Base-by-base conservation (phyloP, 2,329 filamentous ascomycete species). In the Aureobasidium sp. region DNA sequence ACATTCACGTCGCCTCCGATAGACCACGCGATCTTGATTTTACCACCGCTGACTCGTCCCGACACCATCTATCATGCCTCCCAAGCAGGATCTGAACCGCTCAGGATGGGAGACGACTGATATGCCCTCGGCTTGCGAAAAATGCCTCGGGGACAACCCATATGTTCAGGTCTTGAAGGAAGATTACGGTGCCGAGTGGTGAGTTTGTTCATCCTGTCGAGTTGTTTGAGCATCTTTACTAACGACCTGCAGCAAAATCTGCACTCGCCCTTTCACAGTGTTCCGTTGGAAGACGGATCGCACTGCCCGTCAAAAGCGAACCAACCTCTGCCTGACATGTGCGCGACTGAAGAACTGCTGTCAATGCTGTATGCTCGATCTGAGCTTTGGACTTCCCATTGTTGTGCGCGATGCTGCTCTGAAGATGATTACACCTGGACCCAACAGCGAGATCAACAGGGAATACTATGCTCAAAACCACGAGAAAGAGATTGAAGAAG, bases 91-190 rank as follows among this genome's bases (percentile, higher is more conserved):
- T 67, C 79, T 96, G 41, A 96, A 97, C 73, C 83, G 93, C 51
- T 93, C 90, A 16, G 93, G 93, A 56, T 96, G 90, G 90, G 93
- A 98, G 72, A 86, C 89, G 27, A 93, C 88, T 44, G 88, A 93
- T 70, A 90, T 93, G 64, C 88, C 88, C 7, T 90, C 86, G 2
- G 86, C 93, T 29, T 93, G 81, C 75, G 93, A 98, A 71, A 90
- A 84, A 66, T 98, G 93, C 68, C 80, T 98, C 2, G 90, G 91
- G 14, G 90, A 95, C 57, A 97, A 97, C 64, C 91, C 91, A 2
- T 98, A 95, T 65, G 93, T 98, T 38, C 93, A 97, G 71, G 97
- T 98, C 90, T 78, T 98, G 56, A 98, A 98, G 72, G 90, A 97
- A 67, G 91, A 98, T 69, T 84, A 94, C 64, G 93, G 90, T 63